Evolutionary conservation across 2,329 filamentous ascomycete species (phyloP).

Genomic region (Thielaviopsis cerberus): DNA sequence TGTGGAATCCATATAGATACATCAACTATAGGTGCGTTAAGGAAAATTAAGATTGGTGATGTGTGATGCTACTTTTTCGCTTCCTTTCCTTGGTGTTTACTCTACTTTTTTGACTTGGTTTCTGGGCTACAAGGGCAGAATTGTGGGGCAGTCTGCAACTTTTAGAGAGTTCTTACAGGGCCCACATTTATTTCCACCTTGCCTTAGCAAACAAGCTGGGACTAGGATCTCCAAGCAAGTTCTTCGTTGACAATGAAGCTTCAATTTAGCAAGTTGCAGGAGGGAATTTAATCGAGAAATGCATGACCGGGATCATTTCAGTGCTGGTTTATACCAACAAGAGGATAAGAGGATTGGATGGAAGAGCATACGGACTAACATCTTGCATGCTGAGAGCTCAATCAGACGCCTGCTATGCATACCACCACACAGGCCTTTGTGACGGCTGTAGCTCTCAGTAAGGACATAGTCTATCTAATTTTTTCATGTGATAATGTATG

Average conservation of each 20-base stretch:
- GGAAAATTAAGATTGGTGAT: neutral
- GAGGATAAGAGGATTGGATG: neutral
- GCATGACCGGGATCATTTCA: neutral
- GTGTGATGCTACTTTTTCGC: neutral
- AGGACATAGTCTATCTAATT: no score
- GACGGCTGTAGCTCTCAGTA: no score
- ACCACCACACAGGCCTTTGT: no score
- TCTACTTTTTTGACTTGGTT: neutral
- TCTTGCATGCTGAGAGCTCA: no score
- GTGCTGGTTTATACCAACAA: neutral
- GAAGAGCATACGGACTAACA: no score
- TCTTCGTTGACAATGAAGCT: no score
- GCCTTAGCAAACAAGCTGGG: neutral
- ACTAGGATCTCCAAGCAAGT: no score
- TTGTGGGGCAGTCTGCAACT: neutral
- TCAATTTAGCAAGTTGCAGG: no score
- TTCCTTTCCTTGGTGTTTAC: neutral
- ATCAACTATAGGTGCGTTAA: neutral
- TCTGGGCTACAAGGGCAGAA: neutral
- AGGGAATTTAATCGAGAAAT: neutral
- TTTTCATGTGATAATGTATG: no score
- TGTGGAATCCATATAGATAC: neutral
- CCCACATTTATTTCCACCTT: slow-evolving; percentile 9
- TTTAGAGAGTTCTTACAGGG: neutral
- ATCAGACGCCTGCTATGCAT: no score